A percentile compares a stretch with the other conserved stretches of the same genome.
These are phyloP conservation scores for Galerina marginata DNA, from an alignment of 768 basidiomycete species.

Conservation along the genomic window DNA sequence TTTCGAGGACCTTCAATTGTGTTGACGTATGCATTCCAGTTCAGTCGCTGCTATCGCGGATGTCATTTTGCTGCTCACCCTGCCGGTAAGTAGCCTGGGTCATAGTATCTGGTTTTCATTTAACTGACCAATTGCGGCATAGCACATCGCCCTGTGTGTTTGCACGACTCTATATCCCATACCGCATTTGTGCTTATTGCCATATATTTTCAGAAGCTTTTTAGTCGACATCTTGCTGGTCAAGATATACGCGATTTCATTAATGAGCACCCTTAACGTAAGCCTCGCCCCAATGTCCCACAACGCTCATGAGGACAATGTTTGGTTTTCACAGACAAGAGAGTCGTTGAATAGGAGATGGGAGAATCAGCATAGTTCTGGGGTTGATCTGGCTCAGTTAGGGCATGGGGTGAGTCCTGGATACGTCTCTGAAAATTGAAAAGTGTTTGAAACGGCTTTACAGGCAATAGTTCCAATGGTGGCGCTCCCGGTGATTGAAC, in stretches of 20 bases:
- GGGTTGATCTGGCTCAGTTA: no score
- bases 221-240: slow-evolving; percentile 24
- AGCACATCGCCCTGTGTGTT: slow-evolving; percentile 18
- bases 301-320: neutral
- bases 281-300: neutral
- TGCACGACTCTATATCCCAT: neutral
- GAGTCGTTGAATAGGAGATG: neutral
- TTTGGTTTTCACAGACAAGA: neutral
- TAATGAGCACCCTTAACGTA: slow-evolving; percentile 26
- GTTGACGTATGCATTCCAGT: neutral
- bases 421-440: no score
- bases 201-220: slow-evolving; percentile 17
- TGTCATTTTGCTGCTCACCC: slow-evolving; percentile 17
- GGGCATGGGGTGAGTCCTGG: no score
- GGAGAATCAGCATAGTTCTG: neutral
- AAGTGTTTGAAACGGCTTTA: no score
- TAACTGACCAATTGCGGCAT: neutral
- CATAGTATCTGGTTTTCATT: neutral
- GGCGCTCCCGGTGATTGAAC: no score
- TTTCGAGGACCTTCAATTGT: no score
- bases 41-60: slow-evolving; percentile 21
- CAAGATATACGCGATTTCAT: slow-evolving; percentile 24
- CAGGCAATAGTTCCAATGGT: no score
- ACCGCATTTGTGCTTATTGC: neutral
- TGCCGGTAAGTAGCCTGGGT: slow-evolving; percentile 15